Conservation (phyloP, 108 stramenopile genomes). For the Fragilaria crotonensis region DNA sequence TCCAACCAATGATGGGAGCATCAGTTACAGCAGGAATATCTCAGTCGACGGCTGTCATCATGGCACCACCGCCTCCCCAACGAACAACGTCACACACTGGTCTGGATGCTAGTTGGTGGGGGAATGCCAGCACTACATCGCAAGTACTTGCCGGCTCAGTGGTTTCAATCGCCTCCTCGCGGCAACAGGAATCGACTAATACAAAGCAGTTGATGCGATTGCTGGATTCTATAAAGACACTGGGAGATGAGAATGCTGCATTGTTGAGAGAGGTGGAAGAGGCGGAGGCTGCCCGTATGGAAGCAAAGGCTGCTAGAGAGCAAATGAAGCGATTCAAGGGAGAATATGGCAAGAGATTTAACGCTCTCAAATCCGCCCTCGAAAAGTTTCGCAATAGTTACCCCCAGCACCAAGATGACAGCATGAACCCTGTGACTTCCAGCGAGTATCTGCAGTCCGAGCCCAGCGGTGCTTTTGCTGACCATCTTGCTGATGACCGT, state of each 20-base stretch:
- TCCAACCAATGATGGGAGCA: conserved; percentile 51
- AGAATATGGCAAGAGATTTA: conserved; percentile 59
- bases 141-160: conserved; percentile 52
- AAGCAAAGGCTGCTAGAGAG: conserved; percentile 67
- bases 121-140: conserved; percentile 47
- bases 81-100: conserved; percentile 20
- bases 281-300: conserved; percentile 60
- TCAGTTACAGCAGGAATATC: neutral
- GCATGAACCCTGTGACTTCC: conserved; percentile 38
- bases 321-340: conserved; percentile 65
- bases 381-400: conserved; percentile 47
- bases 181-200: conserved; percentile 29
- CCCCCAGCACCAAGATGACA: conserved; percentile 7
- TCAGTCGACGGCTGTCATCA: conserved; percentile 1
- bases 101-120: conserved; percentile 84
- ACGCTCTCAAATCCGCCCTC: conserved; percentile 53
- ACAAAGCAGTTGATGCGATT: conserved; percentile 81
- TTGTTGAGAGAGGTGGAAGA: conserved; percentile 76
- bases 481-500: conserved; percentile 7
- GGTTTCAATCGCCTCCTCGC: conserved; percentile 22
- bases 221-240: conserved; percentile 73
- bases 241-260: conserved; percentile 82
- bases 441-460: conserved; percentile 24
- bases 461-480: neutral
- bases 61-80: conserved; percentile 20